A percentile compares a stretch with the other conserved stretches of the same genome.
These are phyloP conservation scores for Wickerhamomyces kurtzmanii DNA, from an alignment of 805 yeast genomes.

Conservation along the genomic window DNA sequence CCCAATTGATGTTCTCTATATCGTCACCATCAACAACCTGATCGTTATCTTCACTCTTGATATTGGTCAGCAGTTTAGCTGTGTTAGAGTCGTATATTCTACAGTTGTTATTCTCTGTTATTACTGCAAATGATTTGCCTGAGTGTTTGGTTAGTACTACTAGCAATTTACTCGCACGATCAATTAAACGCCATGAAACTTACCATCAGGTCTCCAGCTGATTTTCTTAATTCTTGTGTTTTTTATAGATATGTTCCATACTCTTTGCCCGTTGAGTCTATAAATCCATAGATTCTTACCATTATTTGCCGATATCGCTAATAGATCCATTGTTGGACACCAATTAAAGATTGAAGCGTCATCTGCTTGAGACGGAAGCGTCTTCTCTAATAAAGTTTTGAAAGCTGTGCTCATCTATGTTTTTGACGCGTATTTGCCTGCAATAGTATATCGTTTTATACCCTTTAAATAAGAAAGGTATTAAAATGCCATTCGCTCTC, in stretches of 20 bases:
- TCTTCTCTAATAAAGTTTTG: no score
- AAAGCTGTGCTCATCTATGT: no score
- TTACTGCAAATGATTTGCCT: slow-evolving; percentile 31
- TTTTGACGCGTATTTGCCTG: no score
- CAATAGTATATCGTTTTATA: no score
- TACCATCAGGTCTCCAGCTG: slow-evolving; percentile 29
- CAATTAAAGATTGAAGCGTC: no score
- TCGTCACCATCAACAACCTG: slow-evolving; percentile 9
- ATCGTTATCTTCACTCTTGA: slow-evolving; percentile 3
- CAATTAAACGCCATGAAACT: slow-evolving; percentile 17
- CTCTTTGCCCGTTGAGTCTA: slow-evolving; percentile 42
- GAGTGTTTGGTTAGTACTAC: no score
- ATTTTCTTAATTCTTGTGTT: slow-evolving; percentile 5
- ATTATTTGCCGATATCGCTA: slow-evolving; percentile 33
- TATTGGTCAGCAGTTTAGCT: slow-evolving; percentile 27
- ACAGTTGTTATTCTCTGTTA: slow-evolving; percentile 32
- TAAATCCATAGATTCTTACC: slow-evolving; percentile 41
- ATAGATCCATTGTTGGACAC: slow-evolving; percentile 45
- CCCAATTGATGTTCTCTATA: slow-evolving; percentile 2
- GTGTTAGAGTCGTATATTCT: slow-evolving; percentile 35
- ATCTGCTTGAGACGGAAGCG: no score
- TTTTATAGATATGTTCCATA: slow-evolving; percentile 34
- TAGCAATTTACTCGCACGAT: no score
- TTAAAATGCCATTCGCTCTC: no score
- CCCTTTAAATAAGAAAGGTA: no score